These are phyloP conservation scores for Leccinum laetum DNA, from an alignment of 1,284 basidiomycete genomes.

Conservation along the genomic window DNA sequence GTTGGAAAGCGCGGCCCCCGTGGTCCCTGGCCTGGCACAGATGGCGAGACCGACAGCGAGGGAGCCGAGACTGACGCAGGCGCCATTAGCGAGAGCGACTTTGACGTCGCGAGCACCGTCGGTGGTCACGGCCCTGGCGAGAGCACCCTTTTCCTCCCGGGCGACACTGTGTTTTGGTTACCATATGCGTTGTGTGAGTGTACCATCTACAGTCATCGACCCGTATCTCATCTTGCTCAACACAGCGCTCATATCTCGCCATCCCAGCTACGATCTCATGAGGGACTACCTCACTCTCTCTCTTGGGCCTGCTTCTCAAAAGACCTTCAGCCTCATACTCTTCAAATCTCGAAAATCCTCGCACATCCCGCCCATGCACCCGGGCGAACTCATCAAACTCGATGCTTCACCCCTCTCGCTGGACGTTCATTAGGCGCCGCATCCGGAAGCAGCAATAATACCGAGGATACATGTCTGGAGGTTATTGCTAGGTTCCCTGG, in stretches of 20 bases:
- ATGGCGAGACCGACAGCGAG: conserved; percentile 68
- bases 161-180: conserved; percentile 91
- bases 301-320: conserved; percentile 94
- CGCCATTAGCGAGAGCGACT: conserved; percentile 80
- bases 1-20: conserved; percentile 55
- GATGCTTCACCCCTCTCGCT: conserved; percentile 52
- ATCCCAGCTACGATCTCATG: conserved; percentile 93
- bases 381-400: conserved; percentile 81
- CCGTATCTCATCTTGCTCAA: conserved; percentile 8
- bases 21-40: conserved; percentile 68
- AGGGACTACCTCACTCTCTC: conserved; percentile 90
- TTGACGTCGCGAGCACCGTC: conserved; percentile 72
- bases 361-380: conserved; percentile 66
- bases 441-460: conserved; percentile 45
- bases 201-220: conserved; percentile 1
- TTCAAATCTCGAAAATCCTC: conserved; percentile 83
- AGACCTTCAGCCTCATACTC: conserved; percentile 84
- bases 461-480: conserved; percentile 70
- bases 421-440: conserved; percentile 17
- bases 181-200: conserved; percentile 87
- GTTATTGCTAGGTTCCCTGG: conserved; percentile 86
- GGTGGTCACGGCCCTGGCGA: conserved; percentile 76
- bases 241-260: conserved; percentile 82
- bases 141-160: conserved; percentile 82
- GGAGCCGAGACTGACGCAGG: conserved; percentile 72